Evolutionary conservation across 2,329 filamentous ascomycete genomes (phyloP), one percentile per base, ranked within the genome.

Genomic region (Helotiales sp.): DNA sequence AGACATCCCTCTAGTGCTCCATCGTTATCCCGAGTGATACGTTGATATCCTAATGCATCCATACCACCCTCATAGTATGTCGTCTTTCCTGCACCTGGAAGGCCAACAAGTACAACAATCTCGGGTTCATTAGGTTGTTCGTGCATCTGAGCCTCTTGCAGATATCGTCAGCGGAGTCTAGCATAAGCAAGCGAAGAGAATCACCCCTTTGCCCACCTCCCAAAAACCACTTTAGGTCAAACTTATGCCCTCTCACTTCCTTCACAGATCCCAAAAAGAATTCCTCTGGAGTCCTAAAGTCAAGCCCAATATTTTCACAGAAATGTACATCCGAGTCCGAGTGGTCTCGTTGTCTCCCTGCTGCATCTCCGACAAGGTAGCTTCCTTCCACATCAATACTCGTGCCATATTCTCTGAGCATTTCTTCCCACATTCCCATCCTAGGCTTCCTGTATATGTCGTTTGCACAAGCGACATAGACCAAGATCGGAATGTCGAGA

Each of bases 381-480:
- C 25, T 31, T 6, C 22, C n/a, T 7, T 27, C 17, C 5, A 1
- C 19, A 17, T 38, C 15, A 17, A 38, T 6, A 4, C n/a, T 2
- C 3, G 2, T n/a, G 3, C 48, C 19, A n/a, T 24, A 8, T 6
- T 36, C 31, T 22, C 27, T 24, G 19, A 24, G 2, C 48, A 51
- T 36, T 7, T 13, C 8, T 15, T 51, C 48, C 48, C 48, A 51
- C 30, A 38, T 51, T 12, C 48, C 48, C 8, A 27, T 25, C 15
- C 48, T 51, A 6, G 48, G 48, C 24, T 51, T 51, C 10, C 48
- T 25, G 19, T 38, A 51, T 17, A 25, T 25, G 17, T 51, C 48
- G 38, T 51, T 51, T 15, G 48, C 48, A n/a, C 48, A 51, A n/a
- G 48, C 48, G 15, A 22, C 30, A 17, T 51, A 51, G 2, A 51